Conservation (phyloP, 1,139 yeast species). For the Suhomyces chickasaworum region DNA sequence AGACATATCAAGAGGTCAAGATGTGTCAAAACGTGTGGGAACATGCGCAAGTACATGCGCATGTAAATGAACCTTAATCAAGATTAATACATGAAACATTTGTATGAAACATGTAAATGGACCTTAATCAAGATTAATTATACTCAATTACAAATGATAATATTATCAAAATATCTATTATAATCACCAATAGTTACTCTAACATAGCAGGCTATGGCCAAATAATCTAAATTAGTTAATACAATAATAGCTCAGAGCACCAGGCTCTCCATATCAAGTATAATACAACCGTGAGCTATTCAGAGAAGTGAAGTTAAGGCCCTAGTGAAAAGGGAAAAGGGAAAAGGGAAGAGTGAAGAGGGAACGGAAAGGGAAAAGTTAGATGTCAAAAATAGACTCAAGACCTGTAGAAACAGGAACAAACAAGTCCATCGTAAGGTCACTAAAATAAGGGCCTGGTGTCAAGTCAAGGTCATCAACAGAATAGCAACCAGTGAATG, state of each 20-base stretch:
- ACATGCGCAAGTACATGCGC: too few species aligned
- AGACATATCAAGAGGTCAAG: too few species aligned
- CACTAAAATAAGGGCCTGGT: background rate
- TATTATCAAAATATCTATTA: background rate
- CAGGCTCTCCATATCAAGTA: slow-evolving; percentile 1
- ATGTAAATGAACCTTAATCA: too few species aligned
- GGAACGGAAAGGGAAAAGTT: too few species aligned
- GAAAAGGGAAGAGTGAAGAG: too few species aligned
- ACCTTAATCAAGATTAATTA: too few species aligned
- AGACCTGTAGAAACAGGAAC: background rate
- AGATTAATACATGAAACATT: too few species aligned
- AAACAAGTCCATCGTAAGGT: background rate
- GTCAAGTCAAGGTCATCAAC: background rate
- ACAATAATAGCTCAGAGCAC: background rate
- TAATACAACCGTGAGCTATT: slow-evolving; percentile 4
- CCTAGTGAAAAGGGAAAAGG: too few species aligned
- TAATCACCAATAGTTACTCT: background rate
- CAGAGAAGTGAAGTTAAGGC: slow-evolving; percentile 6
- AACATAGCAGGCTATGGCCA: background rate
- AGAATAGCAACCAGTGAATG: background rate
- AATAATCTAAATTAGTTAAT: background rate
- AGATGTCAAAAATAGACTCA: background rate
- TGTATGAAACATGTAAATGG: too few species aligned
- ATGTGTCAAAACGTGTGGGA: too few species aligned
- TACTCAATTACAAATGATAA: too few species aligned